Evolutionary conservation across 148 eudicot species (phyloP).

Genomic region (Arbutus unedo): DNA sequence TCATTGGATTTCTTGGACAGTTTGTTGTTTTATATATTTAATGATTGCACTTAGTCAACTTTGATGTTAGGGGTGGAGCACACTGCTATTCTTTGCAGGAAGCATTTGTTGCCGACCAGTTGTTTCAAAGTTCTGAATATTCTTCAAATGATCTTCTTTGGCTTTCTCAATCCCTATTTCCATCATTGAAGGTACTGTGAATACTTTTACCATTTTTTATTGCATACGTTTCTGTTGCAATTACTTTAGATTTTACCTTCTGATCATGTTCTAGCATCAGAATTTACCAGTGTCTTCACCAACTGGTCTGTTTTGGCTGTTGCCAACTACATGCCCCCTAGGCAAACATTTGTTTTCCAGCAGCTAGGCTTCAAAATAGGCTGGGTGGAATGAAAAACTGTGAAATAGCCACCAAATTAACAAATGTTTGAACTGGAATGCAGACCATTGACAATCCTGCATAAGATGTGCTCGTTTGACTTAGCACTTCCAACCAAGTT

Average conservation of each 20-base stretch:
- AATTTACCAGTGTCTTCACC: not conserved
- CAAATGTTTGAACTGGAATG: not conserved
- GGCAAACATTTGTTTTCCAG: not conserved
- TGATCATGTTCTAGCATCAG: not conserved
- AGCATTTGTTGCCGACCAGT: constrained; percentile 66
- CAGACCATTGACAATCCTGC: not conserved
- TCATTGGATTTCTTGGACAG: constrained; percentile 9
- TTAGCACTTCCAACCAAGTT: not conserved
- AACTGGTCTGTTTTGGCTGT: not conserved
- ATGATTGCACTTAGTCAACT: not conserved
- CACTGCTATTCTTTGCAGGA: constrained; percentile 72
- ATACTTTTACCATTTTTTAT: not conserved
- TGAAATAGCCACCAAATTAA: not conserved
- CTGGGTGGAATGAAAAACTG: not conserved
- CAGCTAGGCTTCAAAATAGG: not conserved
- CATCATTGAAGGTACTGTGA: constrained; percentile 67
- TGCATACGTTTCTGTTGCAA: not conserved
- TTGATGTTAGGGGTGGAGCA: constrained; percentile 48
- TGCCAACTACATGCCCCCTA: not conserved
- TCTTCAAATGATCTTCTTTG: constrained; percentile 71
- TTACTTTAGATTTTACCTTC: not conserved
- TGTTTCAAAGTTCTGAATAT: constrained; percentile 79
- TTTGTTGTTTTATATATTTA: not conserved
- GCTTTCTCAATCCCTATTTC: constrained; percentile 63
- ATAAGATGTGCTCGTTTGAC: not conserved